These are phyloP conservation scores for Aspergillus cejpii DNA, from an alignment of 2,329 filamentous ascomycete species.

Conservation along the genomic window DNA sequence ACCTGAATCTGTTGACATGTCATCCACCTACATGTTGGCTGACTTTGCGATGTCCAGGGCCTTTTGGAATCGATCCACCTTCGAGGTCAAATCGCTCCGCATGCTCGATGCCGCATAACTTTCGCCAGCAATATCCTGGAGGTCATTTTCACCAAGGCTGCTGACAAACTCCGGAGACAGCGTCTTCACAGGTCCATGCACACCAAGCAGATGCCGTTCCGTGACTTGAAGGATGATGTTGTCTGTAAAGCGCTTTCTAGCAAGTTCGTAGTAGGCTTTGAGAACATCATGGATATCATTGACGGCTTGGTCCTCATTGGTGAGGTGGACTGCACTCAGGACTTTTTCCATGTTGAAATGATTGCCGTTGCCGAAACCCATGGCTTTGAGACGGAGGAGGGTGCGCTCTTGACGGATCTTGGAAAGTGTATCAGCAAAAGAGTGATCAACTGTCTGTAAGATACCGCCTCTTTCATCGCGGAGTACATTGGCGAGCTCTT, in stretches of 20 bases:
- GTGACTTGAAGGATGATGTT: constrained; percentile 53
- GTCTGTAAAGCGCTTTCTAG: constrained; percentile 57
- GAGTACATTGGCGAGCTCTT: constrained; percentile 23
- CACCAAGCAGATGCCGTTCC: constrained; percentile 49
- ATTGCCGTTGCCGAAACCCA: not conserved
- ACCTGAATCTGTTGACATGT: too few species aligned
- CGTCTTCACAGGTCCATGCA: constrained; percentile 46
- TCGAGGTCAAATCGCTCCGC: constrained; percentile 40
- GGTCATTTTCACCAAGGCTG: constrained; percentile 43
- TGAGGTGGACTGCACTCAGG: constrained; percentile 20
- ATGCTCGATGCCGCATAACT: constrained; percentile 37
- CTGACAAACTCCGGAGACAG: constrained; percentile 49
- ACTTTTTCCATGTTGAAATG: not conserved
- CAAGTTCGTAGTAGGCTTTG: constrained; percentile 56
- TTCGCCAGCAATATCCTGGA: constrained; percentile 56
- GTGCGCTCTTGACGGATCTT: constrained; percentile 14
- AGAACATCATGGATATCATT: constrained; percentile 57
- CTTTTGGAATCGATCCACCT: constrained; percentile 41
- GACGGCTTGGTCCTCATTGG: constrained; percentile 38
- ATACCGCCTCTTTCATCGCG: constrained; percentile 43
- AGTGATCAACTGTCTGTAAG: constrained; percentile 48
- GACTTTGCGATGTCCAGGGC: constrained; percentile 26
- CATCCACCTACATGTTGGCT: not conserved
- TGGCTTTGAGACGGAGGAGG: constrained; percentile 1
- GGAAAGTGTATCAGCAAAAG: constrained; percentile 43